Conservation (phyloP, 179 eudicot genomes). For the Heliamphora pulchella region DNA sequence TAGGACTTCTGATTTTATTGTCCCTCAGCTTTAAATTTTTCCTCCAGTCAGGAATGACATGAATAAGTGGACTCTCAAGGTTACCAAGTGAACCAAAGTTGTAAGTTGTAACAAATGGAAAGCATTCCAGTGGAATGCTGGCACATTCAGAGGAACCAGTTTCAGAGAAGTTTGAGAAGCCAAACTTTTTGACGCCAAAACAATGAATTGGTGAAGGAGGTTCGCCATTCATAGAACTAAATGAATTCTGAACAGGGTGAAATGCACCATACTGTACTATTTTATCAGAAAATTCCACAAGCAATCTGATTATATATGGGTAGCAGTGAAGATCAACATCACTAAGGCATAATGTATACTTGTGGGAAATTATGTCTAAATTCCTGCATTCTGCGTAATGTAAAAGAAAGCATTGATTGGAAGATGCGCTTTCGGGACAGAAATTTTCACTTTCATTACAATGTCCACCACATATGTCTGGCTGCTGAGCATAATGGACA, state of each 20-base stretch:
- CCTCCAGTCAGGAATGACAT: slow-evolving; percentile 43
- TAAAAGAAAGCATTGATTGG: slow-evolving; percentile 42
- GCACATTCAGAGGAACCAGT: slow-evolving; percentile 39
- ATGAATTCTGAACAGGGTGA: slow-evolving; percentile 25
- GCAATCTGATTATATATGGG: slow-evolving; percentile 48
- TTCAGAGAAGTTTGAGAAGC: slow-evolving; percentile 49
- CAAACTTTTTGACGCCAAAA: slow-evolving; percentile 41
- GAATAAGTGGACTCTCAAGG: slow-evolving; percentile 32
- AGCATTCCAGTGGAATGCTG: slow-evolving; percentile 40
- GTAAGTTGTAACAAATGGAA: slow-evolving; percentile 52
- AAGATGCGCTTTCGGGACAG: slow-evolving; percentile 25
- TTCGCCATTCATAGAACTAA: slow-evolving; percentile 23
- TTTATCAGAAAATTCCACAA: slow-evolving; percentile 48
- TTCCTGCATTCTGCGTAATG: slow-evolving; percentile 35
- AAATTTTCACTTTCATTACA: slow-evolving; percentile 18
- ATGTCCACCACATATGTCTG: slow-evolving; percentile 12
- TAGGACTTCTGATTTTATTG: slow-evolving; percentile 23
- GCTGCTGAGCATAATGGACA: slow-evolving; percentile 17
- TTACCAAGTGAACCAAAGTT: slow-evolving; percentile 36
- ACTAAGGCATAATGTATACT: slow-evolving; percentile 32
- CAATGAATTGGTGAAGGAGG: slow-evolving; percentile 22
- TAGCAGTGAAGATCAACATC: slow-evolving; percentile 70
- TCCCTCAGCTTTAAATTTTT: slow-evolving; percentile 27
- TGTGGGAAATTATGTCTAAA: slow-evolving; percentile 21
- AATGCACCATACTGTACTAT: slow-evolving; percentile 23